A percentile compares a stretch with the other conserved stretches of the same genome.
These are phyloP conservation scores for Dioscorea zingiberensis DNA, from an alignment of 106 monocot genomes.

Conservation along the genomic window DNA sequence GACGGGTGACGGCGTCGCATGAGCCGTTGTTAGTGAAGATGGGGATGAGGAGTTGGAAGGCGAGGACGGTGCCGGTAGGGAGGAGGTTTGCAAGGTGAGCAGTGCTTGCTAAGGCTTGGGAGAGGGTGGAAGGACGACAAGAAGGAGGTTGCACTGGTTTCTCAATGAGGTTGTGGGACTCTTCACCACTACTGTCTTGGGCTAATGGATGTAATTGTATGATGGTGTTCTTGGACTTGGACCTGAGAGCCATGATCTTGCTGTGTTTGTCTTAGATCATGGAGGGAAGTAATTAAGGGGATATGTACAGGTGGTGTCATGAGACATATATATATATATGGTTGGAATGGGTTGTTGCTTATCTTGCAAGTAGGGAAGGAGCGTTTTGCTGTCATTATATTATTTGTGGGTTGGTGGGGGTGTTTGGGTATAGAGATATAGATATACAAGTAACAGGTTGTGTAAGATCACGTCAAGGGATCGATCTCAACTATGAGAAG, in stretches of 20 bases:
- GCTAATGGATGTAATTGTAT: background rate
- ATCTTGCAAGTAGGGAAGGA: background rate
- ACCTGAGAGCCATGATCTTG: background rate
- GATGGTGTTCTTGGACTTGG: background rate
- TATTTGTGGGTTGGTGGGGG: too few relatives aligned
- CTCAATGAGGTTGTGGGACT: background rate
- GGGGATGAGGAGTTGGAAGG: constrained; percentile 75
- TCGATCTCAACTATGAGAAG: too few relatives aligned
- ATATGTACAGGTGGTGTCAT: too few relatives aligned
- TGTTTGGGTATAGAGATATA: too few relatives aligned
- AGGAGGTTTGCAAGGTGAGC: constrained; percentile 76
- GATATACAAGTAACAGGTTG: too few relatives aligned
- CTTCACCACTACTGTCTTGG: background rate
- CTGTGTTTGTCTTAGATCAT: too few relatives aligned
- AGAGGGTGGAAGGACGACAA: constrained; percentile 17
- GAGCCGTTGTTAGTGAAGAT: constrained; percentile 65
- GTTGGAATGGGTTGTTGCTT: background rate
- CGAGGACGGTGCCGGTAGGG: constrained; percentile 83
- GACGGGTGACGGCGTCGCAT: constrained; percentile 50
- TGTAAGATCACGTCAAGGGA: background rate
- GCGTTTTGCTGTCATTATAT: too few relatives aligned
- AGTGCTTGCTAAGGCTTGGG: constrained; percentile 44
- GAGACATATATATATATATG: too few relatives aligned
- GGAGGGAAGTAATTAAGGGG: too few relatives aligned
- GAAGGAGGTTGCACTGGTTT: constrained; percentile 4